These are phyloP conservation scores for Ophiostoma ulmi DNA, from an alignment of 2,329 filamentous ascomycete genomes.

Conservation along the genomic window DNA sequence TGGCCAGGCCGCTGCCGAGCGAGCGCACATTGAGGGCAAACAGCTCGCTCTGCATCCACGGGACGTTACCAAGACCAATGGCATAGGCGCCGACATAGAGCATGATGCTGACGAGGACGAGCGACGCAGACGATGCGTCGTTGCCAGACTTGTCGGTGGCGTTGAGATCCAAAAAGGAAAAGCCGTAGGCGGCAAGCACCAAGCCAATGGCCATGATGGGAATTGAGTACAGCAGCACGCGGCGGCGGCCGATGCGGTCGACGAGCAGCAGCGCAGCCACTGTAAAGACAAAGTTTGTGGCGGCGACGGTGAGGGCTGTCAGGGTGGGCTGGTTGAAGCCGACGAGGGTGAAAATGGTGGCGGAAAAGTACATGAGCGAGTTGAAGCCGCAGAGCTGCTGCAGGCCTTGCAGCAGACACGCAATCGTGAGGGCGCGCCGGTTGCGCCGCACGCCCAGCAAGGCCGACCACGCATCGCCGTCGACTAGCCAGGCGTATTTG, in stretches of 20 bases:
- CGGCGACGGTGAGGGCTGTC: constrained; percentile 69
- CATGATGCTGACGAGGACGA: constrained; percentile 71
- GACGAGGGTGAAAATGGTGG: constrained; percentile 72
- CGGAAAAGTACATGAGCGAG: constrained; percentile 87
- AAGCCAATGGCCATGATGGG: constrained; percentile 78
- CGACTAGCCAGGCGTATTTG: constrained; percentile 31
- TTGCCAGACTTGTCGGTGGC: constrained; percentile 18
- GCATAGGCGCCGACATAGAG: constrained; percentile 83
- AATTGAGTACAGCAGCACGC: constrained; percentile 75
- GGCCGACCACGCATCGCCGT: constrained; percentile 47
- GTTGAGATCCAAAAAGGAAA: constrained; percentile 55
- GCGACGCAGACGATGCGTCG: constrained; percentile 16
- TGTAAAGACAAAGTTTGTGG: constrained; percentile 78
- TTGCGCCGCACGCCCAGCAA: constrained; percentile 57
- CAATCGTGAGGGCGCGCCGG: constrained; percentile 72
- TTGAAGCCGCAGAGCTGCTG: constrained; percentile 91
- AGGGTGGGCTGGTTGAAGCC: constrained; percentile 75
- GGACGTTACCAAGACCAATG: constrained; percentile 81
- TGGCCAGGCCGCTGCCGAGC: constrained; percentile 66
- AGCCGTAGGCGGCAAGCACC: constrained; percentile 64
- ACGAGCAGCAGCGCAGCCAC: constrained; percentile 70
- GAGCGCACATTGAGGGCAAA: constrained; percentile 73
- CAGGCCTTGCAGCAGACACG: constrained; percentile 77
- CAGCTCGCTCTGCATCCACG: constrained; percentile 93
- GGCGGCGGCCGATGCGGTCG: constrained; percentile 71